Evolutionary conservation across 352 stramenopile species (phyloP).

Genomic region (Globisporangium middletonii): DNA sequence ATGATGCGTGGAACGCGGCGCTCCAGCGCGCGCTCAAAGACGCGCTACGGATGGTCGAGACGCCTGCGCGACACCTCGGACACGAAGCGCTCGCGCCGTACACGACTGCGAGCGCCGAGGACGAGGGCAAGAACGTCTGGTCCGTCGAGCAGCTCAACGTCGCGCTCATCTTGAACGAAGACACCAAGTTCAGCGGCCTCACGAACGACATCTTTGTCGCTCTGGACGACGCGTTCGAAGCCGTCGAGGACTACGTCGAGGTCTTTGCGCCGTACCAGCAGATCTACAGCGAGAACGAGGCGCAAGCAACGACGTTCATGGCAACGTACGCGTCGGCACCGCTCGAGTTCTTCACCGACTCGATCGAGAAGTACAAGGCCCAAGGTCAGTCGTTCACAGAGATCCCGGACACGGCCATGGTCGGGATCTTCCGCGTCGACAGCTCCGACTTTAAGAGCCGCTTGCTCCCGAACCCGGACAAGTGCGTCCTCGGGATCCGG

Average conservation of each 20-base stretch:
- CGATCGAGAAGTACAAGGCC: conserved; percentile 75
- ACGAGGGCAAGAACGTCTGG: conserved; percentile 80
- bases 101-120: conserved; percentile 73
- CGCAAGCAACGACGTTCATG: conserved; percentile 52
- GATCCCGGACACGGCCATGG: conserved; percentile 78
- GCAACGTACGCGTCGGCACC: conserved; percentile 65
- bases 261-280: conserved; percentile 88
- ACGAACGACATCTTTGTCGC: conserved; percentile 84
- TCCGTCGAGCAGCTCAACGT: conserved; percentile 76
- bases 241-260: conserved; percentile 84
- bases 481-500: conserved; percentile 82
- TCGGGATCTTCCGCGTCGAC: conserved; percentile 93
- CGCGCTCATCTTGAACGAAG: conserved; percentile 77
- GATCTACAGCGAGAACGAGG: conserved; percentile 83
- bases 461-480: conserved; percentile 86
- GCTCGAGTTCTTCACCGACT: conserved; percentile 75
- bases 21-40: conserved; percentile 81
- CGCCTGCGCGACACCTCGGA: conserved; percentile 73
- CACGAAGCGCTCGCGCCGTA: conserved; percentile 75
- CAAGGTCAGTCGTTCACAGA: conserved; percentile 76
- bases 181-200: conserved; percentile 72
- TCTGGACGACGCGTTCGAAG: conserved; percentile 73
- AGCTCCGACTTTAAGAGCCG: conserved; percentile 79
- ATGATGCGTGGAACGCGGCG: conserved; percentile 65
- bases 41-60: conserved; percentile 84